These are phyloP conservation scores for Neurospora hispaniola DNA, from an alignment of 495 filamentous ascomycete genomes.

Conservation along the genomic window DNA sequence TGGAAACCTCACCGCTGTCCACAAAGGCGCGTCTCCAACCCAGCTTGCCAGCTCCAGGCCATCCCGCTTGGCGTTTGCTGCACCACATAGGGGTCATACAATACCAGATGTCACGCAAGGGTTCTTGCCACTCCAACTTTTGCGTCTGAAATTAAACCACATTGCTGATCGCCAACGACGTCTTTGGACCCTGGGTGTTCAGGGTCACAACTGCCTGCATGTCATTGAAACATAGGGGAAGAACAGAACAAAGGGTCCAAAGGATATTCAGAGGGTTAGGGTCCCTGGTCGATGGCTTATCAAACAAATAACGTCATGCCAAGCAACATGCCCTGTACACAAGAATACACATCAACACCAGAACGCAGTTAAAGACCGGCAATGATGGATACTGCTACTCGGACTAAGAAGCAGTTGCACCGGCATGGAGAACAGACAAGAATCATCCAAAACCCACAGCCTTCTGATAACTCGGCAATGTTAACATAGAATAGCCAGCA, in stretches of 20 bases:
- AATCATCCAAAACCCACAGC: background rate
- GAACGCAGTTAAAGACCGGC: background rate
- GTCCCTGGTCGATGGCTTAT: background rate
- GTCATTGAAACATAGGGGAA: background rate
- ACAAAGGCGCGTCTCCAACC: background rate
- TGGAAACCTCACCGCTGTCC: background rate
- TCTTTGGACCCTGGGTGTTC: background rate
- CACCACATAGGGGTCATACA: background rate
- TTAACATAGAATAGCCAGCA: background rate
- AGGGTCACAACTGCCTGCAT: background rate
- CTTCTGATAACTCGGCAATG: background rate
- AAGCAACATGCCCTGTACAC: background rate
- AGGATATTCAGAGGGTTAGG: background rate
- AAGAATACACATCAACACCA: background rate
- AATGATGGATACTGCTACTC: background rate
- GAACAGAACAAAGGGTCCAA: background rate
- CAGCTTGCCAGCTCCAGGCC: background rate
- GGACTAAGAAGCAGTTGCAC: background rate
- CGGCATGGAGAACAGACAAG: background rate
- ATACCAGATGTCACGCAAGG: background rate
- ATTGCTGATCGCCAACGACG: background rate
- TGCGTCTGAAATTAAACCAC: background rate
- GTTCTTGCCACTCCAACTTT: background rate
- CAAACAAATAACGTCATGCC: background rate
- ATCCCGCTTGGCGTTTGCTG: background rate